Evolutionary conservation across 805 yeast species (phyloP), one percentile per base, ranked within the genome.

Genomic region (Metschnikowia aberdeeniae): DNA sequence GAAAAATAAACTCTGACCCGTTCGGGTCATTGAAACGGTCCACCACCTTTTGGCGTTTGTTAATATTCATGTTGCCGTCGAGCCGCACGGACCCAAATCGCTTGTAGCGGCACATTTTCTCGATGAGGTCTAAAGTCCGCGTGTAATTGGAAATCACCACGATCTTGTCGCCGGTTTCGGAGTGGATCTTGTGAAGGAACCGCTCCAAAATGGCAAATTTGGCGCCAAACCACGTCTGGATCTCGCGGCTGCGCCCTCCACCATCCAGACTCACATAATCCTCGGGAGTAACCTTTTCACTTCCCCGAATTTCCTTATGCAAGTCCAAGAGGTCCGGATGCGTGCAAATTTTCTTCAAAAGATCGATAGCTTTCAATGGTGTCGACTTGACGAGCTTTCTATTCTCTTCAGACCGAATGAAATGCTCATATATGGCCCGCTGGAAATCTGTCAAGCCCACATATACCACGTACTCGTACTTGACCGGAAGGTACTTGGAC

Each of bases 401-500:
- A 52, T 89, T 83, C 42, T 83, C 93, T 1, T 93, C 89, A 5
- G 95, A 83, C 10, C 86, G 78, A 42, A 89, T 76, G 55, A 86
- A 87, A 52, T 83, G 84, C 42, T 77, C 70, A 59, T 93, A 93
- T 1, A 93, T 63, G 1, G 72, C 64, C 41, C 71, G 67, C 64
- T 93, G 99, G 66, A 90, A 75, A 0, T 87, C 88, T 1, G 92
- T 77, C 44, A 93, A 67, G 35, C 82, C 84, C 49, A 93, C 89
- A 63, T 92, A 93, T n/a, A 93, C 86, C 19, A 93, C 98, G 64
- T 93, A 96, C 63, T 93, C 99, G 61, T 89, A 90, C 64, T 93
- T 93, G 51, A 95, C 88, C 0, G 99, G 99, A 48, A 93, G 73
- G 60, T 93, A 93, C 64, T 93, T 92, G 27, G 97, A 84, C 44